Conservation (phyloP, 306 rosid genomes). For the Astragalus glycyphyllos region DNA sequence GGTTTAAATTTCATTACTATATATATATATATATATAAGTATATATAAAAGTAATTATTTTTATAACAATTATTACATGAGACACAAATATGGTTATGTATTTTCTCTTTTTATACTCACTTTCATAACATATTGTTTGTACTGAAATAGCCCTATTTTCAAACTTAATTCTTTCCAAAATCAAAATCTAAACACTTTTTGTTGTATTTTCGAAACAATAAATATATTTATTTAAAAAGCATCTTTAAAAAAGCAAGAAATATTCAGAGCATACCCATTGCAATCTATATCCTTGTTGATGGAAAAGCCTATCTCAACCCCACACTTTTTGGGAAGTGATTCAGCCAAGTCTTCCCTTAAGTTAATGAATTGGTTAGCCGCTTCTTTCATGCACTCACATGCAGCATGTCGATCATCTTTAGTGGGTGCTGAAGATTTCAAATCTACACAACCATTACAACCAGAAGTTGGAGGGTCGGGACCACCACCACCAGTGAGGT, state of each 20-base stretch:
- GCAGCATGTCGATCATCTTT: constrained; percentile 15
- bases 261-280: constrained; percentile 24
- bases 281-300: constrained; percentile 36
- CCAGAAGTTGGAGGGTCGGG: background rate
- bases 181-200: no score
- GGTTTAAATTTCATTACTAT: no score
- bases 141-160: no score
- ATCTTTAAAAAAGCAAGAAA: background rate
- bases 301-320: constrained; percentile 11
- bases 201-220: no score
- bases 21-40: no score
- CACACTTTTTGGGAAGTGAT: constrained; percentile 39
- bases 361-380: background rate
- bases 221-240: background rate
- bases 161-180: no score
- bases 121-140: no score
- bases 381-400: constrained; percentile 45
- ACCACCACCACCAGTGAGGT: background rate
- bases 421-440: constrained; percentile 25
- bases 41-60: no score
- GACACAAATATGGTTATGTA: no score
- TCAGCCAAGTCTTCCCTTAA: background rate
- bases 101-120: no score
- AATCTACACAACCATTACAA: constrained; percentile 11
- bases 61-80: no score